Percentiles rank a stretch among this genome's conserved stretches.
These are phyloP conservation scores for Ceratocystis harringtonii DNA, from an alignment of 2,329 filamentous ascomycete species.

Conservation along the genomic window DNA sequence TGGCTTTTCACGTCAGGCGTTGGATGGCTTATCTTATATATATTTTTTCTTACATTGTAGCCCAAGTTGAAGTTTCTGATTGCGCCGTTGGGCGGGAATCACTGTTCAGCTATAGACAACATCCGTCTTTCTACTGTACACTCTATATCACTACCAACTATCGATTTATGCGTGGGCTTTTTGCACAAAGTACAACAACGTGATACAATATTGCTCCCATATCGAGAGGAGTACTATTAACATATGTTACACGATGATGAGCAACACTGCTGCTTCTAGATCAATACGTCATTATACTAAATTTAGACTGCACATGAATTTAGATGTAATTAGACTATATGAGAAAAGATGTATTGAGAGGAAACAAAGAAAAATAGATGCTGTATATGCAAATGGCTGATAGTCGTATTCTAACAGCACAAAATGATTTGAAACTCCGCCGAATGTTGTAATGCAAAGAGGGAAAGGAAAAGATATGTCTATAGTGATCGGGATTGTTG, in stretches of 20 bases:
- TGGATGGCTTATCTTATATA: background rate
- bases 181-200: background rate
- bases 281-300: background rate
- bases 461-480: constrained; percentile 1
- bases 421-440: constrained; percentile 5
- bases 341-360: constrained; percentile 2
- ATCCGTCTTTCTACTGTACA: background rate
- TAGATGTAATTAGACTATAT: background rate
- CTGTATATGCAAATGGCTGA: constrained; percentile 1
- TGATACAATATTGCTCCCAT: background rate
- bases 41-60: background rate
- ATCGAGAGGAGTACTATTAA: background rate
- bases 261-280: background rate
- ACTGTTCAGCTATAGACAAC: background rate
- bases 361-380: background rate
- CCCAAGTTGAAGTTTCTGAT: background rate
- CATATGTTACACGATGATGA: background rate
- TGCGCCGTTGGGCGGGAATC: no score
- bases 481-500: constrained; percentile 7
- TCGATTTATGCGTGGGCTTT: background rate
- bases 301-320: background rate
- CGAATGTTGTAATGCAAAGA: constrained; percentile 1
- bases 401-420: constrained; percentile 11
- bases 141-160: background rate
- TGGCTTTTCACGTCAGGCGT: background rate